Percentiles rank a stretch among this genome's conserved stretches.
These are phyloP conservation scores for Acanthamoeba triangularis DNA, from an alignment of 208 protist species.

Conservation along the genomic window DNA sequence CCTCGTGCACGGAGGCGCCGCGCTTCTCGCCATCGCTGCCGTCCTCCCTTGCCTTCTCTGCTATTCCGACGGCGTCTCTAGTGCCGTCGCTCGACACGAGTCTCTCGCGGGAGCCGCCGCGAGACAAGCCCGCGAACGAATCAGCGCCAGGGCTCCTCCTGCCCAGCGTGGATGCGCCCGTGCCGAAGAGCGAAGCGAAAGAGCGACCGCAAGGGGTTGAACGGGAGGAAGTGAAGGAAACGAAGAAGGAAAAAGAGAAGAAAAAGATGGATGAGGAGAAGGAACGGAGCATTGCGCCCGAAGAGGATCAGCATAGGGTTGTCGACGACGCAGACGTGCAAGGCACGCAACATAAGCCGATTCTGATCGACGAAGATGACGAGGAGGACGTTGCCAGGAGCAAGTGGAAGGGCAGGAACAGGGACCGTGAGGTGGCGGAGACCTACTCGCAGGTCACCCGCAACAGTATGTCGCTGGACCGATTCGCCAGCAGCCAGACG, in stretches of 20 bases:
- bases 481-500: background rate
- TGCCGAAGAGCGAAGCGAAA: background rate
- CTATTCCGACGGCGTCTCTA: background rate
- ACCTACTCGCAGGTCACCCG: background rate
- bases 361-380: conserved; percentile 15
- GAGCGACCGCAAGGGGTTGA: background rate
- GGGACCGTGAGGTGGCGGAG: background rate
- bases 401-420: background rate
- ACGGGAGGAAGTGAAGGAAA: background rate
- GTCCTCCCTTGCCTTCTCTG: background rate
- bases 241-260: background rate
- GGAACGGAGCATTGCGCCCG: background rate
- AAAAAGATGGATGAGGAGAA: background rate
- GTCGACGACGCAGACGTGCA: background rate
- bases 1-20: background rate
- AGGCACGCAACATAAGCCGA: background rate
- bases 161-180: background rate
- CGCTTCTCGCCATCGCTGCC: background rate
- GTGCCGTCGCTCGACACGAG: background rate
- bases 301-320: background rate
- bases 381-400: background rate
- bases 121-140: background rate
- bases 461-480: background rate
- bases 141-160: too few species aligned
- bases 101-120: background rate